phyloP scores from a whole-genome alignment of 2,329 filamentous ascomycete species.

The Corynespora cassiicola region DNA sequence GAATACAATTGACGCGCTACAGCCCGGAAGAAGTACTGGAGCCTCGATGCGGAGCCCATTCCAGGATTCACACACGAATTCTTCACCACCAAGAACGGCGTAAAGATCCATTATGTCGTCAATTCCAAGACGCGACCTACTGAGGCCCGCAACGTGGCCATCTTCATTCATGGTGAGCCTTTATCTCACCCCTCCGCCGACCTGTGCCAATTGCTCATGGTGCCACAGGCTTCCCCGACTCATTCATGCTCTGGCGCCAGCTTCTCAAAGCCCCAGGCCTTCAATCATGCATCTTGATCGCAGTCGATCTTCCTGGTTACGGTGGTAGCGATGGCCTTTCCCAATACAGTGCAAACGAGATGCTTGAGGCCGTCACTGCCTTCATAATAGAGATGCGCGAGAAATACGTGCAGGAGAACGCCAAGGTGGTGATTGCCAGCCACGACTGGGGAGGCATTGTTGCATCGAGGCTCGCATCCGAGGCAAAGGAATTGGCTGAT shows the following conservation, averaged over 20 bases:
- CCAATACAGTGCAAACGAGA: slow-evolving; percentile 56
- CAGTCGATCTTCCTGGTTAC: slow-evolving; percentile 65
- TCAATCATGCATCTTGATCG: slow-evolving; percentile 55
- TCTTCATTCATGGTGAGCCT: slow-evolving; percentile 59
- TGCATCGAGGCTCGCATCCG: slow-evolving; percentile 62
- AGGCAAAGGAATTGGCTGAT: slow-evolving; percentile 62
- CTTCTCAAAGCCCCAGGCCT: slow-evolving; percentile 51
- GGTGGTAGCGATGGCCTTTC: slow-evolving; percentile 62
- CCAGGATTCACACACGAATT: slow-evolving; percentile 59
- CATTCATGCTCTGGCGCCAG: slow-evolving; percentile 61
- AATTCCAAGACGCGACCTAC: slow-evolving; percentile 28
- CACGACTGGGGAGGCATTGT: slow-evolving; percentile 65
- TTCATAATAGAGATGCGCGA: slow-evolving; percentile 60
- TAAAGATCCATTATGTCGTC: slow-evolving; percentile 63
- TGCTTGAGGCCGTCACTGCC: slow-evolving; percentile 61
- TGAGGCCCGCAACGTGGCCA: slow-evolving; percentile 49
- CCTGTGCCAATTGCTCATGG: not conserved
- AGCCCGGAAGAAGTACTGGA: slow-evolving; percentile 63
- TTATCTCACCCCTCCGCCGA: not conserved
- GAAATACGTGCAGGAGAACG: slow-evolving; percentile 44
- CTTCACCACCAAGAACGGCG: slow-evolving; percentile 55
- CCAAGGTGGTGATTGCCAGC: slow-evolving; percentile 54
- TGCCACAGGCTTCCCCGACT: slow-evolving; percentile 61
- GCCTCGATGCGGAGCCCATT: slow-evolving; percentile 54
- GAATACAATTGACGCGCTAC: slow-evolving; percentile 8